Evolutionary conservation across 805 yeast genomes (phyloP).

Genomic region (Kazachstania kunashirensis): DNA sequence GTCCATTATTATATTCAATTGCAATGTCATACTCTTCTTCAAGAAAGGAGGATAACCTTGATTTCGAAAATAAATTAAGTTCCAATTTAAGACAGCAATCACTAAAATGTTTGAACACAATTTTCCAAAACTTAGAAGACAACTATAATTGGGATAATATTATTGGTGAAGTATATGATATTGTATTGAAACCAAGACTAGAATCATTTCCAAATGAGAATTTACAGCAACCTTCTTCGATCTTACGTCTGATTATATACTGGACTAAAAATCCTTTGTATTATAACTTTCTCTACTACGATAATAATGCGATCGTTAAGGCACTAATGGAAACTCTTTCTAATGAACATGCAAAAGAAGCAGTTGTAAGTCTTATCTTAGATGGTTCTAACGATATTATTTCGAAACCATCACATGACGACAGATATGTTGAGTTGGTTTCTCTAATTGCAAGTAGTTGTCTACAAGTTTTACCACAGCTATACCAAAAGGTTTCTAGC

Average conservation of each 20-base stretch:
- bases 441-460: conserved; percentile 51
- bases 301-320: conserved; percentile 43
- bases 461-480: conserved; percentile 40
- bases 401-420: conserved; percentile 32
- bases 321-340: conserved; percentile 49
- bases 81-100: conserved; percentile 57
- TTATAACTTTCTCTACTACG: conserved; percentile 43
- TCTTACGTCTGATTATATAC: conserved; percentile 53
- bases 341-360: conserved; percentile 51
- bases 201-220: conserved; percentile 63
- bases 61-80: conserved; percentile 36
- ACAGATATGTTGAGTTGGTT: conserved; percentile 40
- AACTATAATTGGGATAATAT: conserved; percentile 47
- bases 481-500: conserved; percentile 33
- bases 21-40: conserved; percentile 42
- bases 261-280: conserved; percentile 45
- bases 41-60: conserved; percentile 13
- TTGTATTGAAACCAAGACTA: conserved; percentile 57
- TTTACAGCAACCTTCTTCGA: conserved; percentile 70
- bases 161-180: conserved; percentile 40
- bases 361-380: conserved; percentile 48
- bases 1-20: conserved; percentile 49
- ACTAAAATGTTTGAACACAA: conserved; percentile 48
- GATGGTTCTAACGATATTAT: conserved; percentile 44
- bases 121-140: conserved; percentile 47